Percentiles rank a stretch among this genome's conserved stretches.
Conservation (phyloP, 139 green algal genomes). For the Coelastrella sp. region DNA sequence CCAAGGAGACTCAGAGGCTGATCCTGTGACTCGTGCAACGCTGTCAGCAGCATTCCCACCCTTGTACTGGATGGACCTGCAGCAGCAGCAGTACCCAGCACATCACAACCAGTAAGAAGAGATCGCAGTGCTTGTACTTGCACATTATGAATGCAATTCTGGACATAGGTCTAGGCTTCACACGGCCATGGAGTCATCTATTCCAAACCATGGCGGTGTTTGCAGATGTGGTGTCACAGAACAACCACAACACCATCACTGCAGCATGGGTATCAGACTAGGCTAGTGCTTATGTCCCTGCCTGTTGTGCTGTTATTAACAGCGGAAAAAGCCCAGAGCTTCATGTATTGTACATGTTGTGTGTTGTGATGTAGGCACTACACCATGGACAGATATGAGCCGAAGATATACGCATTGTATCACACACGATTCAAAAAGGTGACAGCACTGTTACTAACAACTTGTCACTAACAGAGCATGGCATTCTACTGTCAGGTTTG, state of each 20-base stretch:
- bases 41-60: not conserved
- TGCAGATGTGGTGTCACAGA: no score
- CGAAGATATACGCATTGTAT: slow-evolving; percentile 40
- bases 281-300: no score
- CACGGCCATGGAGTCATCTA: no score
- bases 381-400: slow-evolving; percentile 29
- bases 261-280: no score
- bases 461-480: no score
- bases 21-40: not conserved
- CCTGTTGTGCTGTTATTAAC: no score
- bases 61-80: slow-evolving; percentile 20
- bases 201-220: no score
- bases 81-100: not conserved
- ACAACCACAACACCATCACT: no score
- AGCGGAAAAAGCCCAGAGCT: no score
- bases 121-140: not conserved
- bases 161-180: no score
- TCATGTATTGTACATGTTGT: not conserved
- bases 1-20: not conserved
- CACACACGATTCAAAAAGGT: slow-evolving; percentile 36
- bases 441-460: no score
- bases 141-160: not conserved
- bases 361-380: not conserved
- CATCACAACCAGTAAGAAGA: slow-evolving; percentile 26
- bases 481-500: no score